Evolutionary conservation across 2,329 filamentous ascomycete genomes (phyloP), one percentile per base, ranked within the genome.

Genomic region (Fusarium caatingaense): DNA sequence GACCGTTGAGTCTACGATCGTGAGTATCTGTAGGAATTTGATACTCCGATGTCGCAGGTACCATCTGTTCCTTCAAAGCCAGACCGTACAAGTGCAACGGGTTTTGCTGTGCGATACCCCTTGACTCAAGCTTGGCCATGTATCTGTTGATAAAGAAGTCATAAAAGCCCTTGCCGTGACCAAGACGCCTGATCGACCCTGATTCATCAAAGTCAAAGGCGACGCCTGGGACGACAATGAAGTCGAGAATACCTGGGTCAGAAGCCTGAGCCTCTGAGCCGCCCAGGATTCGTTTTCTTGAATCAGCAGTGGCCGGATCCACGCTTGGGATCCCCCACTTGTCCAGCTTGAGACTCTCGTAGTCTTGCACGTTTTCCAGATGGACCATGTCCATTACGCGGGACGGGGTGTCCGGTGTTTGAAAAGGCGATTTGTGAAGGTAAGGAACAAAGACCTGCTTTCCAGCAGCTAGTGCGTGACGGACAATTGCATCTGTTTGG

Each of bases 121-220:
- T 76, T 49, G 80, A 70, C 48, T 77, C 78, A 28, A 75, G 64
- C 79, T 80, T 86, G 78, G 86, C 77, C 55, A 82, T 78, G 75
- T 94, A 97, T 72, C 91, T 89, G 76, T 91, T 88, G 77, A 99
- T 82, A 80, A 97, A 99, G 79, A 90, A 92, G 83, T 99, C 96
- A 84, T 99, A 99, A 82, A 97, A 99, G 32, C 96, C 96, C 80
- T 93, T 97, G 60, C 96, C 96, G 80, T 99, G 96, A 42, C 96
- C 96, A 21, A 98, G 86, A 73, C 96, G 88, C 72, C 91, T 88
- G 65, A 96, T 87, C 15, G 82, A 83, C 5, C 84, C 84, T 25
- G 80, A 80, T 13, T 80, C 76, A 64, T 88, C 85, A 53, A 84
- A 72, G 78, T 98, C 94, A 80, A 99, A 99, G 5, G 93, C 95